phyloP scores from a whole-genome alignment of 371 early-diverging fungal species.

The Choanephora cucurbitarum region DNA sequence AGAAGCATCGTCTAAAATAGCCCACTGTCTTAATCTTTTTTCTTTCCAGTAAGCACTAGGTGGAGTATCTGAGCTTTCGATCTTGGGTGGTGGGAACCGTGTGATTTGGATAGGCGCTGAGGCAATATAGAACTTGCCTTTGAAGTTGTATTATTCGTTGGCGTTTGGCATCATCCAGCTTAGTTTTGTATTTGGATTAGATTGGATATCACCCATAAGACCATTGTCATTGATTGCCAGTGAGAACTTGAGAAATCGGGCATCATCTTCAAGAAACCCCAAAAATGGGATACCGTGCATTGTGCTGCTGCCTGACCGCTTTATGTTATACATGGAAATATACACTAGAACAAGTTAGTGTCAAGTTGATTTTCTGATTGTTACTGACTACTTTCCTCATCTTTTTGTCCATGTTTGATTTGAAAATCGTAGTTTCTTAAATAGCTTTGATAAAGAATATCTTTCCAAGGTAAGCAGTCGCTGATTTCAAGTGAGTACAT shows the following conservation, averaged over 20 bases:
- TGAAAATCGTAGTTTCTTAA: no score
- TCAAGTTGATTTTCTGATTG: background rate
- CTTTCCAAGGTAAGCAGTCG: background rate
- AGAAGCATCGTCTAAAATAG: slow-evolving; percentile 45
- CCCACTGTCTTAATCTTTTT: slow-evolving; percentile 63
- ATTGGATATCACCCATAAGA: slow-evolving; percentile 64
- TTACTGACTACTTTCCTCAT: background rate
- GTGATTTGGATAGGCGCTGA: slow-evolving; percentile 74
- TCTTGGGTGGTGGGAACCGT: slow-evolving; percentile 66
- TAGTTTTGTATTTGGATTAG: slow-evolving; percentile 56
- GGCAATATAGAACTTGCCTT: slow-evolving; percentile 73
- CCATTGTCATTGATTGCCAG: slow-evolving; percentile 62
- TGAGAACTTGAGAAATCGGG: slow-evolving; percentile 53
- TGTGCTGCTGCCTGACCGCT: slow-evolving; percentile 49
- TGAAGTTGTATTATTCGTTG: slow-evolving; percentile 66
- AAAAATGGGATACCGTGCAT: slow-evolving; percentile 54
- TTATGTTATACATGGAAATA: slow-evolving; percentile 51
- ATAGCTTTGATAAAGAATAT: background rate
- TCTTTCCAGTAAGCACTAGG: slow-evolving; percentile 74
- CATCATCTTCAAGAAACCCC: slow-evolving; percentile 58
- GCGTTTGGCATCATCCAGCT: slow-evolving; percentile 73
- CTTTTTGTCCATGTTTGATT: background rate
- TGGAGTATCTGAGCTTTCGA: slow-evolving; percentile 33
- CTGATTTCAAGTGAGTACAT: no score
- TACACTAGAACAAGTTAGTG: no score